phyloP scores from a whole-genome alignment of 352 stramenopile species.

The Pythium graminicola region DNA sequence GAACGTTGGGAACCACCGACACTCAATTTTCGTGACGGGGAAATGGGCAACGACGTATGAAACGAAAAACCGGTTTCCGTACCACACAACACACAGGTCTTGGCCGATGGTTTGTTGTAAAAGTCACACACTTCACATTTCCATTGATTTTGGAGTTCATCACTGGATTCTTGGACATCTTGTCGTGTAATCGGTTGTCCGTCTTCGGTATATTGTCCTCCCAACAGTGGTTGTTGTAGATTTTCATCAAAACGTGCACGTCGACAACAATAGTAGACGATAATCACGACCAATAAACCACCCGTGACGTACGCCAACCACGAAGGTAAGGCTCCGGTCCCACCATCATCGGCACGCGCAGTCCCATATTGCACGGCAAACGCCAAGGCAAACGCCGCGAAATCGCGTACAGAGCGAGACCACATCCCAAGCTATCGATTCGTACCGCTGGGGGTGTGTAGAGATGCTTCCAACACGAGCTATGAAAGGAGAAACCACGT shows the following conservation, averaged over 20 bases:
- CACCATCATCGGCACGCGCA: conserved; percentile 4
- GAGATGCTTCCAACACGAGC: not conserved
- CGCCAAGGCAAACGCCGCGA: conserved; percentile 17
- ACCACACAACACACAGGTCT: conserved; percentile 71
- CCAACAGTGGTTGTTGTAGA: conserved; percentile 74
- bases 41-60: conserved; percentile 23
- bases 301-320: conserved; percentile 84
- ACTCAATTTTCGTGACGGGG: conserved; percentile 31
- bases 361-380: conserved; percentile 34
- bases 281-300: conserved; percentile 78
- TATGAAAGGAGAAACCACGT: too few relatives aligned
- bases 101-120: conserved; percentile 78
- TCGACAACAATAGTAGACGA: conserved; percentile 86
- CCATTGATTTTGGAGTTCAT: conserved; percentile 79
- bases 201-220: conserved; percentile 84
- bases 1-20: conserved; percentile 42
- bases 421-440: conserved; percentile 11
- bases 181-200: conserved; percentile 81
- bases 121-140: conserved; percentile 87
- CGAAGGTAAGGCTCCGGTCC: conserved; percentile 50
- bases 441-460: not conserved
- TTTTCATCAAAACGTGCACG: conserved; percentile 82
- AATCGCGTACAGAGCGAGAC: conserved; percentile 20
- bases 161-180: conserved; percentile 76
- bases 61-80: conserved; percentile 79